Conservation (phyloP, 129 eudicot species). For the Pseudognaphalium luteoalbum region DNA sequence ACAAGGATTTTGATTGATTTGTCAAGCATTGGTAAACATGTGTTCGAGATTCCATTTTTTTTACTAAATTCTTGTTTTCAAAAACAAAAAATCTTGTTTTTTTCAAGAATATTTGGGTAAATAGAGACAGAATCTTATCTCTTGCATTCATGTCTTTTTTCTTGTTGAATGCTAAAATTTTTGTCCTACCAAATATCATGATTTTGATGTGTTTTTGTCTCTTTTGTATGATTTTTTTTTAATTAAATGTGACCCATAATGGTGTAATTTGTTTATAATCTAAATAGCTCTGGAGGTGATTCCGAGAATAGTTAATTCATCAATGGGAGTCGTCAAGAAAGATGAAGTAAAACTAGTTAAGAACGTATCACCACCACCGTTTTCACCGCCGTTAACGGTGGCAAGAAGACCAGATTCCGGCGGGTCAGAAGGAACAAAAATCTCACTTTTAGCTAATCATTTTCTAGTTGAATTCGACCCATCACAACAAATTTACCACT, state of each 20-base stretch:
- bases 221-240: not conserved
- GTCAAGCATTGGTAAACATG: constrained; percentile 31
- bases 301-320: constrained; percentile 38
- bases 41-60: constrained; percentile 28
- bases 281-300: constrained; percentile 46
- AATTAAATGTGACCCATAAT: constrained; percentile 9
- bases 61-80: constrained; percentile 29
- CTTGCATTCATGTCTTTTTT: constrained; percentile 5
- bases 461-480: constrained; percentile 73
- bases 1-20: constrained; percentile 34
- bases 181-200: not conserved
- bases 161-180: constrained; percentile 9
- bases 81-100: not conserved
- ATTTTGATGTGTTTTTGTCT: not conserved
- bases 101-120: constrained; percentile 33
- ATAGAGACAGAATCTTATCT: constrained; percentile 32
- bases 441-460: constrained; percentile 85
- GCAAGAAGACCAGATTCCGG: constrained; percentile 92
- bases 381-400: constrained; percentile 38
- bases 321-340: constrained; percentile 40
- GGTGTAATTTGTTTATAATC: constrained; percentile 5
- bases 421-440: constrained; percentile 74
- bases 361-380: constrained; percentile 23
- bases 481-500: constrained; percentile 57
- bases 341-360: constrained; percentile 41